Percentiles rank a stretch among this genome's conserved stretches.
Evolutionary conservation across 768 basidiomycete genomes (phyloP).

Genomic region (Cystofilobasidium capitatum): DNA sequence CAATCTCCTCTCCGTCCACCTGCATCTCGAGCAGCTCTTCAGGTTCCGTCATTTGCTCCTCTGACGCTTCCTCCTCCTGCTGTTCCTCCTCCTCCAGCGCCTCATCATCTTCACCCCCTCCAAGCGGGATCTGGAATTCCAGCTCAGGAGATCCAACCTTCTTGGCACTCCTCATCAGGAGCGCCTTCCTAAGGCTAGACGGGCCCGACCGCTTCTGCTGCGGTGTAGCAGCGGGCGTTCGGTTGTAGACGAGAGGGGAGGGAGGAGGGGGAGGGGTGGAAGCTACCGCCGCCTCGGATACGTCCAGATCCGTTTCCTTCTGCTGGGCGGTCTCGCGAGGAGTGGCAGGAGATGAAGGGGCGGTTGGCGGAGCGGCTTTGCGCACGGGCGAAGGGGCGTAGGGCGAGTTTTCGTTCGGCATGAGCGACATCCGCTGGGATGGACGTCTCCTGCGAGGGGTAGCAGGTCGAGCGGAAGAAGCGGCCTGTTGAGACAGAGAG

Average conservation of each 20-base stretch:
- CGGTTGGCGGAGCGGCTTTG: neutral
- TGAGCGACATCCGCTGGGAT: slow-evolving; percentile 22
- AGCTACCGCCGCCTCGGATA: too few relatives aligned
- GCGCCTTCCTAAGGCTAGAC: neutral
- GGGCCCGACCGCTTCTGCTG: too few relatives aligned
- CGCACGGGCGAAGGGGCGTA: neutral
- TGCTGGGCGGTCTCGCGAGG: too few relatives aligned
- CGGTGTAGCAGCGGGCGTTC: too few relatives aligned
- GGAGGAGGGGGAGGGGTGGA: neutral
- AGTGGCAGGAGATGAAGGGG: neutral
- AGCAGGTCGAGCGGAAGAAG: neutral
- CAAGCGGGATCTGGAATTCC: too few relatives aligned
- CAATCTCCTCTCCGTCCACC: neutral
- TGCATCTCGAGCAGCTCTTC: neutral
- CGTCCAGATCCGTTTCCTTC: too few relatives aligned
- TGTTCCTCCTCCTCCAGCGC: neutral
- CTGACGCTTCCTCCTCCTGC: neutral
- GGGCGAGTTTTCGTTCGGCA: slow-evolving; percentile 18
- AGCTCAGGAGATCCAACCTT: neutral
- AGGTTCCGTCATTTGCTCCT: neutral
- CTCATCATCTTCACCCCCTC: neutral
- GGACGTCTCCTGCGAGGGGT: slow-evolving; percentile 22
- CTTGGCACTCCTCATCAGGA: neutral
- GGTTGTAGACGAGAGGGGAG: too few relatives aligned
- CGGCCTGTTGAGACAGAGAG: too few relatives aligned